phyloP scores from a whole-genome alignment of 2,329 filamentous ascomycete species.

The Fonsecaea multimorphosa region DNA sequence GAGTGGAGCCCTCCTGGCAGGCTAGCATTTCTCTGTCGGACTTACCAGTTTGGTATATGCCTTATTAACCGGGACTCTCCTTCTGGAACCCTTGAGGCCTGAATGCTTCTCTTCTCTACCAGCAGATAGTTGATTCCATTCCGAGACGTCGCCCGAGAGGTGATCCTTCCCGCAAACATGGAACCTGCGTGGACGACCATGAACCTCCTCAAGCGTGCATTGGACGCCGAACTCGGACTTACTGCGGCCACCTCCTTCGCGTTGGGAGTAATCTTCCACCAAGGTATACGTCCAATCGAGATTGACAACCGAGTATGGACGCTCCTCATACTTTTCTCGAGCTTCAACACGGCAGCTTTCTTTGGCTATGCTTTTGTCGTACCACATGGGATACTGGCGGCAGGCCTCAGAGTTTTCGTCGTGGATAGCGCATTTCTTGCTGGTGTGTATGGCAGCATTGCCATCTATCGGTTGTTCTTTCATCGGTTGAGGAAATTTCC shows the following conservation, averaged over 20 bases:
- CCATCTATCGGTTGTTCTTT: constrained; percentile 1
- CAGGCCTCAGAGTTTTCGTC: neutral
- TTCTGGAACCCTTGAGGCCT: neutral
- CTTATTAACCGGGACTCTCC: neutral
- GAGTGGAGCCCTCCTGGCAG: neutral
- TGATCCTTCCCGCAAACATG: neutral
- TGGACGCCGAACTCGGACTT: neutral
- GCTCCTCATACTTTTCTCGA: neutral
- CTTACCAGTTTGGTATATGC: neutral
- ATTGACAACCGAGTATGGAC: constrained; percentile 3
- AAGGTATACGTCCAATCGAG: neutral
- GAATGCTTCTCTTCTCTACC: neutral
- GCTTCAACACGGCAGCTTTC: neutral
- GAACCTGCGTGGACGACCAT: neutral
- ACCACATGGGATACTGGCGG: neutral
- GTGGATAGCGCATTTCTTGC: neutral
- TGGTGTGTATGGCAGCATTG: neutral
- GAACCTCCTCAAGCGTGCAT: neutral
- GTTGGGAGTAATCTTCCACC: neutral
- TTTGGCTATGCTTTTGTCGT: neutral
- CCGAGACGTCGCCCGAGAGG: neutral
- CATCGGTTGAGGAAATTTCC: neutral
- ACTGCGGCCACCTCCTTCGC: neutral
- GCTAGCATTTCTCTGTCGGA: neutral
- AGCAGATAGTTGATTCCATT: neutral